phyloP scores from a whole-genome alignment of 2,329 filamentous ascomycete species.

The Fusarium annulatum region DNA sequence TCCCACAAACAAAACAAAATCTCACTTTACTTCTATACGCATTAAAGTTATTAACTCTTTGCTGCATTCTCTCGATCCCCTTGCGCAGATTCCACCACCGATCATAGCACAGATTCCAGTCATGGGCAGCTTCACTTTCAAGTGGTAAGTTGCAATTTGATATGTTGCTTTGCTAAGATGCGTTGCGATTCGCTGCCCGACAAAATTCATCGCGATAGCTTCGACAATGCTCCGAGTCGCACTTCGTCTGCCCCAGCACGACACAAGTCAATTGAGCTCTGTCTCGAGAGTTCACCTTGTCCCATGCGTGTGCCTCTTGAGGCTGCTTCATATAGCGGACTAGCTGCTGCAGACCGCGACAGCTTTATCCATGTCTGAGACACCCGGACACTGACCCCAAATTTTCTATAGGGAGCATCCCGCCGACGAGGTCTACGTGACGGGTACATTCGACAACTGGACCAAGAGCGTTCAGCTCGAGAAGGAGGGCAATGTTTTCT shows the following conservation, averaged over 20 bases:
- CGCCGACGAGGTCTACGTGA: constrained; percentile 91
- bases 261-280: constrained; percentile 28
- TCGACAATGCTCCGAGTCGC: constrained; percentile 9
- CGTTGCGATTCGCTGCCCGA: constrained; percentile 28
- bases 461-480: constrained; percentile 85
- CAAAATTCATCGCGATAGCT: not conserved
- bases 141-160: constrained; percentile 65
- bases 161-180: not conserved
- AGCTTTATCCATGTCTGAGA: constrained; percentile 38
- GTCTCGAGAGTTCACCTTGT: constrained; percentile 11
- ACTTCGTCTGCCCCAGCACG: constrained; percentile 13
- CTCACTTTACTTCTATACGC: constrained; percentile 32
- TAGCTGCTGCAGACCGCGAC: constrained; percentile 15
- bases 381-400: constrained; percentile 36
- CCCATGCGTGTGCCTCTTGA: constrained; percentile 1
- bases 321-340: constrained; percentile 19
- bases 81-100: constrained; percentile 25
- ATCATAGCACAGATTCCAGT: constrained; percentile 44
- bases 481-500: constrained; percentile 77
- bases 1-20: constrained; percentile 37
- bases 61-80: constrained; percentile 17
- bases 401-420: constrained; percentile 76
- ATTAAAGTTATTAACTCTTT: constrained; percentile 29
- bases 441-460: constrained; percentile 96
- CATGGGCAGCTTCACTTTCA: constrained; percentile 78